A percentile compares a stretch with the other conserved stretches of the same genome.
Evolutionary conservation across 2,329 filamentous ascomycete genomes (phyloP).

Genomic region (Hypoxylon sp.): DNA sequence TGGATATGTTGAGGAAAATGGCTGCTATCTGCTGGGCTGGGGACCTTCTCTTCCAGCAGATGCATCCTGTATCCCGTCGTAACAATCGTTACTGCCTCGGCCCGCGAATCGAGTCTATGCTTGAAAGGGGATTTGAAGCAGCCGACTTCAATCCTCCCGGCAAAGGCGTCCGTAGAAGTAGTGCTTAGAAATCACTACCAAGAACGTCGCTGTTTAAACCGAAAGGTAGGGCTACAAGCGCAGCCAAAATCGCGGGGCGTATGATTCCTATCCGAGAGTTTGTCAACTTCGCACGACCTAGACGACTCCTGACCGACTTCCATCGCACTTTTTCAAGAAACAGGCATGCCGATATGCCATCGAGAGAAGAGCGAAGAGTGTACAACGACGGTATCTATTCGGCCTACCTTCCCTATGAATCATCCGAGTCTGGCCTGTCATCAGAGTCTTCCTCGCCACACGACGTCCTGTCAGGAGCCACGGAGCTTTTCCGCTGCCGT

Average conservation of each 20-base stretch:
- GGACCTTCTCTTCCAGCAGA: slow-evolving; percentile 24
- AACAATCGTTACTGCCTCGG: slow-evolving; percentile 2
- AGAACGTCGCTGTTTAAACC: not conserved
- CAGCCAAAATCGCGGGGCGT: not conserved
- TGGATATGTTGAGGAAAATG: slow-evolving; percentile 22
- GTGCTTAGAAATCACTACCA: not conserved
- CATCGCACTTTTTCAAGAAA: not conserved
- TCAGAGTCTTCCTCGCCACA: not conserved
- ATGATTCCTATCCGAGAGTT: not conserved
- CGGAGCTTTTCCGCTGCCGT: slow-evolving; percentile 4
- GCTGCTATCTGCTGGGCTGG: slow-evolving; percentile 34
- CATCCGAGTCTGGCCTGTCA: not conserved
- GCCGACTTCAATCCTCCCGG: not conserved
- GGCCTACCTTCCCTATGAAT: not conserved
- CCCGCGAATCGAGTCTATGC: not conserved
- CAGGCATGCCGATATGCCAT: not conserved
- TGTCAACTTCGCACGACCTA: slow-evolving; percentile 1
- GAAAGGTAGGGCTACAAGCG: too few relatives aligned
- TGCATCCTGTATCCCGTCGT: slow-evolving; percentile 32
- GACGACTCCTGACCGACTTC: slow-evolving; percentile 1
- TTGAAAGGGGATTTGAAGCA: slow-evolving; percentile 1
- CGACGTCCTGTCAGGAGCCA: slow-evolving; percentile 2
- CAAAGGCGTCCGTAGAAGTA: not conserved
- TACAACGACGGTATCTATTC: not conserved
- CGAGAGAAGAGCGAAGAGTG: not conserved